A percentile compares a stretch with the other conserved stretches of the same genome.
phyloP scores from a whole-genome alignment of 306 rosid species.

The Arachis hypogaea region DNA sequence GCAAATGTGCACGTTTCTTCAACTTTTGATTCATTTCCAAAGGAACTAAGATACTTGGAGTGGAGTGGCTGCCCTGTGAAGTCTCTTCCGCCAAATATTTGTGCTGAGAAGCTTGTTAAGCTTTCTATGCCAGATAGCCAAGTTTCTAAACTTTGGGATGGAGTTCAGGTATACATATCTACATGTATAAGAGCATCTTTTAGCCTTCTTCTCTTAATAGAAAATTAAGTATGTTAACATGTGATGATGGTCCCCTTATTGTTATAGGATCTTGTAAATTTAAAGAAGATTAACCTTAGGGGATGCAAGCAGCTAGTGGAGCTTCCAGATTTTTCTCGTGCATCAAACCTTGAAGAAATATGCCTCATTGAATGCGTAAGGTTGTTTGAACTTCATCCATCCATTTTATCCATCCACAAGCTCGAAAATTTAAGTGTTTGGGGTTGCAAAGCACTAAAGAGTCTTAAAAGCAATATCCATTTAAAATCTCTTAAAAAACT shows the following conservation, averaged over 20 bases:
- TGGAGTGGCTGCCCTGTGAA: no score
- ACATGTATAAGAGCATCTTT: no score
- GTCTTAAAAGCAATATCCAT: not conserved
- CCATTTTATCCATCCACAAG: not conserved
- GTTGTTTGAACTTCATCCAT: not conserved
- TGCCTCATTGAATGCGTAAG: rapidly evolving
- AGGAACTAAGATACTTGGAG: no score
- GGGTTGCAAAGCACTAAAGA: not conserved
- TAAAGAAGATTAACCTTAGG: not conserved
- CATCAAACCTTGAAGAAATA: not conserved
- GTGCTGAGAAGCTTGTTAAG: no score
- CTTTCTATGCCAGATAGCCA: no score
- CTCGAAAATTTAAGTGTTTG: not conserved
- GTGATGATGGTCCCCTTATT: not conserved
- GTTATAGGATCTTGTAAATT: slow-evolving; percentile 16
- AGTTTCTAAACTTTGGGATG: no score
- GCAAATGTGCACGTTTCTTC: no score
- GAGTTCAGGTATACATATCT: no score
- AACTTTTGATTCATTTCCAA: no score
- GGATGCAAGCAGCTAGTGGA: not conserved
- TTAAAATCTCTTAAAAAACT: not conserved
- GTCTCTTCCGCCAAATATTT: no score
- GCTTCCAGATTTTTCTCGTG: not conserved
- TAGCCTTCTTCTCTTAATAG: no score
- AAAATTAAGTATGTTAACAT: no score